Base-by-base conservation (phyloP, 1,284 basidiomycete genomes). In the Ganoderma lingzhi region DNA sequence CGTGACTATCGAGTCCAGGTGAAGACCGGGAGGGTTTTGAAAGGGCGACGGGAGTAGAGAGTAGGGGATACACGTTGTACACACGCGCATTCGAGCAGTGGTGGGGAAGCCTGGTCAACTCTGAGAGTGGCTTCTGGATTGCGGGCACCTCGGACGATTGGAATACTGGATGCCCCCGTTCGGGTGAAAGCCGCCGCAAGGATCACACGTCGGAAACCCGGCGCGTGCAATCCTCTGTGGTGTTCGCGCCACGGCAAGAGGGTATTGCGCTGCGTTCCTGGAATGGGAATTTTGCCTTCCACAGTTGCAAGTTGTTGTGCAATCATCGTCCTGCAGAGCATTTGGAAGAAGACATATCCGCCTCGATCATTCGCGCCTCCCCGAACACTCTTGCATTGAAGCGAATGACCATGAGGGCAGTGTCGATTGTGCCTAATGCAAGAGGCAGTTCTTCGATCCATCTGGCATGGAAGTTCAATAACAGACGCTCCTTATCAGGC, bases 371-470 rank as follows among this genome's bases (percentile, higher is more conserved):
- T 17, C 35, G 28, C 28, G 17, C 15, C 6, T 23, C 35, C 35
- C 19, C 37, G 4, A 17, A 5, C 19, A 59, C 2, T 3, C 56
- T 23, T 59, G n/a, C 39, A 30, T 37, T 37, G 39, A 41, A 41
- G 37, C 39, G 59, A 44, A 14, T 44, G 59, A 61, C 41, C 59
- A 60, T 42, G 6, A 28, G n/a, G 65, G 32, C 37, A 59, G 39
- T 9, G 42, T 55, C 35, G 67, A 17, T 30, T 19, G 70, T 66
- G 48, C 67, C 66, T 66, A 61, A 23, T 28, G 39, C 37, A 28
- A 41, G 59, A n/a, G 56, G 23, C 37, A 61, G n/a, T 9, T 60
- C 58, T 39, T 60, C 39, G 19, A 39, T 35, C 8, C 35, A 39
- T 59, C 56, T 37, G 19, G 1, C 23, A 59, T 39, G 37, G 56